These are phyloP conservation scores for Aspergillus cejpii DNA, from an alignment of 2,329 filamentous ascomycete species.

Conservation along the genomic window DNA sequence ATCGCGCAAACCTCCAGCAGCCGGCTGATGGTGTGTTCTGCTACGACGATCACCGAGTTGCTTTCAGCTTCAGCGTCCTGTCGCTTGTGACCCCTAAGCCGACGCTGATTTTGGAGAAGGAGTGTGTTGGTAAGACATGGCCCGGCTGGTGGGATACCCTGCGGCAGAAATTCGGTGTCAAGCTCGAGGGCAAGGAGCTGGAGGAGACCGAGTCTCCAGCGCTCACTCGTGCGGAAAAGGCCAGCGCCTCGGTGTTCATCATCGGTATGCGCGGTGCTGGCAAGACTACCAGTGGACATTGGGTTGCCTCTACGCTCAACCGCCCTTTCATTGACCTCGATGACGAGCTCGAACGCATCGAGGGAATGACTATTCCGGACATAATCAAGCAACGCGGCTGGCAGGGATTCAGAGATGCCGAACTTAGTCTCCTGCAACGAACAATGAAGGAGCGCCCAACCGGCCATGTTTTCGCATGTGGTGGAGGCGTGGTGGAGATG, in stretches of 20 bases:
- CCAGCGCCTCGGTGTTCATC: constrained; percentile 69
- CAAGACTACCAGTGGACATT: constrained; percentile 86
- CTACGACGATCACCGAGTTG: constrained; percentile 95
- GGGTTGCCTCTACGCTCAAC: constrained; percentile 69
- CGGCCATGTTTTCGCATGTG: constrained; percentile 83
- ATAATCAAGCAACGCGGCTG: constrained; percentile 74
- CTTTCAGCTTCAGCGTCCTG: constrained; percentile 96
- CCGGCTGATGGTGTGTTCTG: constrained; percentile 70
- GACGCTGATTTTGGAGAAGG: constrained; percentile 75
- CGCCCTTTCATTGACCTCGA: constrained; percentile 83
- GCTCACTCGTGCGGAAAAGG: constrained; percentile 36
- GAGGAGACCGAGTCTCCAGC: constrained; percentile 34
- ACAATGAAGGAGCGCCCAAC: constrained; percentile 67
- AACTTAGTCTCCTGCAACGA: constrained; percentile 65
- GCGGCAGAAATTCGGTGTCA: constrained; percentile 67
- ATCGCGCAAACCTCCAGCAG: constrained; percentile 46
- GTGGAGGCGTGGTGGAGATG: constrained; percentile 86
- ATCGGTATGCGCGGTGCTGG: constrained; percentile 97
- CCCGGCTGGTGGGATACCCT: constrained; percentile 97
- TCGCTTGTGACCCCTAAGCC: constrained; percentile 63
- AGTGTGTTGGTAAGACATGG: constrained; percentile 97
- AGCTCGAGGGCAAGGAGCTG: constrained; percentile 67
- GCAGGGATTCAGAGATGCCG: constrained; percentile 78
- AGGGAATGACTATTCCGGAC: constrained; percentile 73
- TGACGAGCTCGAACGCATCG: constrained; percentile 68